Conservation (phyloP, 2,329 filamentous ascomycete genomes). For the Penicillium sp. region DNA sequence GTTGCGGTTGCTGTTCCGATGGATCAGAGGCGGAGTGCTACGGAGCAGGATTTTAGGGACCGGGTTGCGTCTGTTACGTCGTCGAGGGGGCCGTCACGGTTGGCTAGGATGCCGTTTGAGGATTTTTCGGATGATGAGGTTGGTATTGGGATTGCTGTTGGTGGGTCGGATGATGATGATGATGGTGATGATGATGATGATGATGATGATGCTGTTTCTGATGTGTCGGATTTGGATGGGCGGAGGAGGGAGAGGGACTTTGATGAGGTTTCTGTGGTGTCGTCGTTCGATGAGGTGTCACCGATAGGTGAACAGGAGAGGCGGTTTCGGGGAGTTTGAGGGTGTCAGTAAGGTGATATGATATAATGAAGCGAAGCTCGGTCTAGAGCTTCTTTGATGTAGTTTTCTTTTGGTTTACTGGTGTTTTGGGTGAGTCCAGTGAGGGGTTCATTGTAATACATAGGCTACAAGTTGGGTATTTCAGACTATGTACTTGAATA, state of each 20-base stretch:
- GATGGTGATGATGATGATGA: not conserved
- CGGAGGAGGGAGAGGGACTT: slow-evolving; percentile 16
- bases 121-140: slow-evolving; percentile 11
- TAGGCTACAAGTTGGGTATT: not conserved
- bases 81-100: slow-evolving; percentile 5
- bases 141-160: not conserved
- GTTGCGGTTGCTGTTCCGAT: slow-evolving; percentile 13
- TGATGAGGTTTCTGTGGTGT: slow-evolving; percentile 36
- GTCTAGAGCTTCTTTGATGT: not conserved
- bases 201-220: slow-evolving; percentile 27
- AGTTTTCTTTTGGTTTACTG: not conserved
- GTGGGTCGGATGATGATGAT: not conserved
- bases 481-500: not conserved
- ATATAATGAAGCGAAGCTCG: not conserved
- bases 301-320: slow-evolving; percentile 1
- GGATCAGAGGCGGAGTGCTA: slow-evolving; percentile 14
- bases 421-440: not conserved
- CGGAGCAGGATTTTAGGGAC: slow-evolving; percentile 11
- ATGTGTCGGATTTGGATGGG: slow-evolving; percentile 25
- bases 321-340: not conserved
- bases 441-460: not conserved
- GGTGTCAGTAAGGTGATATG: not conserved
- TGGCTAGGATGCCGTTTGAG: slow-evolving; percentile 27
- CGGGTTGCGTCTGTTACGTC: not conserved
- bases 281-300: slow-evolving; percentile 28